Percentiles rank a stretch among this genome's conserved stretches.
Conservation (phyloP, 2,329 filamentous ascomycete genomes). For the Hirsutella rhossiliensis region DNA sequence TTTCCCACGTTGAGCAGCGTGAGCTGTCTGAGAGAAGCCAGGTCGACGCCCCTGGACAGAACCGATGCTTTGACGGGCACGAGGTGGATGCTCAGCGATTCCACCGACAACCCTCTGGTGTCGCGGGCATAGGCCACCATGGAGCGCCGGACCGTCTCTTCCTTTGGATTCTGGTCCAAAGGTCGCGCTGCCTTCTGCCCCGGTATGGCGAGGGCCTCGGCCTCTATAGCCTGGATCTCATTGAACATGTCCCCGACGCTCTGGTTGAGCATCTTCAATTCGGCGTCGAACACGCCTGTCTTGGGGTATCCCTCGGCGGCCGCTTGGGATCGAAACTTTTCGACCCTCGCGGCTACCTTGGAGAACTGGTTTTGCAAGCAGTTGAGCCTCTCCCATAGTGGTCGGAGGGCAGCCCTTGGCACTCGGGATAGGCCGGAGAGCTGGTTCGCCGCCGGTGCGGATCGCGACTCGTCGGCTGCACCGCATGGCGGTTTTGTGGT, state of each 20-base stretch:
- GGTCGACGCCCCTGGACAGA: conserved; percentile 41
- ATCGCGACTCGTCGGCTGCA: background rate
- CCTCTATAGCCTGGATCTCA: conserved; percentile 5
- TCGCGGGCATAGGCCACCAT: conserved; percentile 42
- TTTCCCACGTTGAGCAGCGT: conserved; percentile 52
- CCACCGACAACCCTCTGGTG: conserved; percentile 45
- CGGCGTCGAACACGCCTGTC: conserved; percentile 22
- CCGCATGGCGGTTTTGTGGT: background rate
- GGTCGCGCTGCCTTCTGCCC: conserved; percentile 14
- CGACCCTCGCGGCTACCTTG: conserved; percentile 17
- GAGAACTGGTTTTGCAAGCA: conserved; percentile 17
- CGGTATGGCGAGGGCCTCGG: conserved; percentile 11
- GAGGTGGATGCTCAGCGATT: conserved; percentile 42
- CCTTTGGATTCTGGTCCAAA: conserved; percentile 4
- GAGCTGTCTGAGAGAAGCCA: conserved; percentile 41
- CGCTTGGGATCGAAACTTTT: conserved; percentile 12
- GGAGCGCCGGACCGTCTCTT: conserved; percentile 10
- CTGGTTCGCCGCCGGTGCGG: no score
- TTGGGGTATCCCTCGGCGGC: conserved; percentile 13
- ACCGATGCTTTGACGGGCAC: conserved; percentile 49
- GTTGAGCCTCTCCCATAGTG: conserved; percentile 19
- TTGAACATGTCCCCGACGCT: conserved; percentile 5
- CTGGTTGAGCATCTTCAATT: conserved; percentile 13
- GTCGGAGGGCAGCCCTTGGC: conserved; percentile 5
- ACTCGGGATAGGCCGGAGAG: no score